phyloP scores from a whole-genome alignment of 2,329 filamentous ascomycete species.

The Hymenoscyphus linearis region DNA sequence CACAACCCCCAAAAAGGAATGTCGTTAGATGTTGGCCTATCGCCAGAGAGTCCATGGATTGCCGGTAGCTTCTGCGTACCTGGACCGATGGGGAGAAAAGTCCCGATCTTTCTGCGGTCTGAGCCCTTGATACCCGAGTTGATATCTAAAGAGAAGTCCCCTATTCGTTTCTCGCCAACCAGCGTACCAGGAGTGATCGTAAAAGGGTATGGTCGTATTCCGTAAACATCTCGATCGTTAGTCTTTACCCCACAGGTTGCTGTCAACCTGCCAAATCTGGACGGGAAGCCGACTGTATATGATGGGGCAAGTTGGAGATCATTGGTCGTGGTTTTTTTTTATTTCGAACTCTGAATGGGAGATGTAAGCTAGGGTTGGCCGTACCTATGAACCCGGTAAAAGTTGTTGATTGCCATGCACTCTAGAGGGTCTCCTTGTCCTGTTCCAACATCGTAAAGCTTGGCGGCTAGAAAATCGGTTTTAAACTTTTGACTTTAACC shows the following conservation, averaged over 20 bases:
- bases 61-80: neutral
- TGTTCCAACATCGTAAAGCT: neutral
- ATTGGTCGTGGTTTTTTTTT: neutral
- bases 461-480: neutral
- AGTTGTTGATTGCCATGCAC: neutral
- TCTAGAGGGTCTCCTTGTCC: neutral
- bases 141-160: neutral
- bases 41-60: neutral
- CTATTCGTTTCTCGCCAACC: neutral
- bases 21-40: conserved; percentile 12
- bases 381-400: neutral
- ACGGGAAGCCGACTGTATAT: neutral
- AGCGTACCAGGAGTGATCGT: neutral
- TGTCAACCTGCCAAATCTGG: conserved; percentile 6
- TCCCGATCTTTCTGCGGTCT: neutral
- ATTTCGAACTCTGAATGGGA: neutral
- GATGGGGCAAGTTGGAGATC: neutral
- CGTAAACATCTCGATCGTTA: neutral
- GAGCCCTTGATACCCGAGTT: neutral
- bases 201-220: neutral
- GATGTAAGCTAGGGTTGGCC: neutral
- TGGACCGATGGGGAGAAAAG: neutral
- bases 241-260: neutral
- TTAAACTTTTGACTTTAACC: neutral
- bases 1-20: conserved; percentile 12